Evolutionary conservation across 108 stramenopile species (phyloP), one percentile per base, ranked within the genome.

Genomic region (Mediolabrus comicus): DNA sequence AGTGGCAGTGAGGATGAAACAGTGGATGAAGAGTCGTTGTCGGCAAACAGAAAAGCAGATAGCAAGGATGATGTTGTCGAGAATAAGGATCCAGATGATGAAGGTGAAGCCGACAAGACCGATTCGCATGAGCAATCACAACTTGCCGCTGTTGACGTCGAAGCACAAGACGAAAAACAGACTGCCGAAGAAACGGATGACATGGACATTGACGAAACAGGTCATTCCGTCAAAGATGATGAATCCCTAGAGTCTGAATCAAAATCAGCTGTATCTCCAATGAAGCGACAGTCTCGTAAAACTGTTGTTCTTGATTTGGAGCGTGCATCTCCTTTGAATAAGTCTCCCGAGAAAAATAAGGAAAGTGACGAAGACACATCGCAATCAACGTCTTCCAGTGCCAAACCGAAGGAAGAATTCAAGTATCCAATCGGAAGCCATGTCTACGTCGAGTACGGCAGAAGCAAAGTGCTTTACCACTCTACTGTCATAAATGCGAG

Each of bases 361-460:
- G 62, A 25, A 17, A 26, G 51, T 34, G 67, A 69, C 36, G 63
- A 51, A 26, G 30, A 29, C 53, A 32, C 27, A 24, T 26, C 33
- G 1, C 59, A 58, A 28, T 36, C 58, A 19, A 43, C 56, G 7
- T 49, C 46, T 17, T 33, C 12, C 19, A 28, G 49, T 38, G 28
- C 46, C 28, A 17, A 59, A 36, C 25, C 33, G 14, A 46, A 70
- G 28, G 8, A 55, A n/a, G 43, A 69, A 31, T 41, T 53, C 0
- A 78, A 82, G 49, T 77, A 61, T 62, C 67, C 81, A 11, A 16
- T 68, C 0, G 81, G 81, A 38, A 34, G 62, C 29, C 60, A 63
- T 36, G 77, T 82, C 28, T 82, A 78, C 36, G 81, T 78, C 22
- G 76, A 82, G 53, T 82, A 74, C 38, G 66, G 77, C 39, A 49